Evolutionary conservation across 257 asterid genomes (phyloP).

Genomic region (Jasminum sambac): DNA sequence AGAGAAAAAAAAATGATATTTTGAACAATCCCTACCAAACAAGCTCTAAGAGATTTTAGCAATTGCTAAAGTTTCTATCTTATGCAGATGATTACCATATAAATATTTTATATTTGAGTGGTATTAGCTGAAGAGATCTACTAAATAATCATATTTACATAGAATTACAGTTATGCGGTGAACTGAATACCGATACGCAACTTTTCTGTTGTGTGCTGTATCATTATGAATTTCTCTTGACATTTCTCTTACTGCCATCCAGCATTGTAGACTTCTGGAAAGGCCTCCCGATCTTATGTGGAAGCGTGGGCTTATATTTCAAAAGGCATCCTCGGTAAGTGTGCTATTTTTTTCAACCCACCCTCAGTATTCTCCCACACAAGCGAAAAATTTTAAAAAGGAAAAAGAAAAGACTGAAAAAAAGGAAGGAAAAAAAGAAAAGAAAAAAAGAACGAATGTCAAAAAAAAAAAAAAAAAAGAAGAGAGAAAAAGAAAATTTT

Average conservation of each 20-base stretch:
- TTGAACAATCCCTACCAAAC: no score
- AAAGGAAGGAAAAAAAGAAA: no score
- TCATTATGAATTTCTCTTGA: constrained; percentile 17
- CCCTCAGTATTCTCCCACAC: neutral
- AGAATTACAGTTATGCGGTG: constrained; percentile 18
- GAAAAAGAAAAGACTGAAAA: no score
- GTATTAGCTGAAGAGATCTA: neutral
- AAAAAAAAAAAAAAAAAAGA: no score
- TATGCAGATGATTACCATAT: constrained; percentile 13
- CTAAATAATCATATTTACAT: neutral
- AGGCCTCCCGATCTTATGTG: constrained; percentile 89
- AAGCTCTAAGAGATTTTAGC: neutral
- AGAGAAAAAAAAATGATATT: no score
- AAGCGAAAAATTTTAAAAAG: neutral
- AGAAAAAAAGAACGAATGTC: neutral
- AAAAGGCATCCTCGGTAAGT: constrained; percentile 78
- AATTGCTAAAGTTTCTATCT: neutral
- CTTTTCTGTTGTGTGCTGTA: constrained; percentile 17
- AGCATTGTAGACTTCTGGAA: constrained; percentile 82
- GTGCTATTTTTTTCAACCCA: constrained; percentile 16
- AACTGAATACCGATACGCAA: constrained; percentile 11
- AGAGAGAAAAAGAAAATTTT: neutral
- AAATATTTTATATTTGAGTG: constrained; percentile 3
- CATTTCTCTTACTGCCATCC: constrained; percentile 31
- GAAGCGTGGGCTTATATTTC: constrained; percentile 78